Percentiles rank a stretch among this genome's conserved stretches.
Conservation (phyloP, 768 basidiomycete genomes). For the Leucosporidium scottii region DNA sequence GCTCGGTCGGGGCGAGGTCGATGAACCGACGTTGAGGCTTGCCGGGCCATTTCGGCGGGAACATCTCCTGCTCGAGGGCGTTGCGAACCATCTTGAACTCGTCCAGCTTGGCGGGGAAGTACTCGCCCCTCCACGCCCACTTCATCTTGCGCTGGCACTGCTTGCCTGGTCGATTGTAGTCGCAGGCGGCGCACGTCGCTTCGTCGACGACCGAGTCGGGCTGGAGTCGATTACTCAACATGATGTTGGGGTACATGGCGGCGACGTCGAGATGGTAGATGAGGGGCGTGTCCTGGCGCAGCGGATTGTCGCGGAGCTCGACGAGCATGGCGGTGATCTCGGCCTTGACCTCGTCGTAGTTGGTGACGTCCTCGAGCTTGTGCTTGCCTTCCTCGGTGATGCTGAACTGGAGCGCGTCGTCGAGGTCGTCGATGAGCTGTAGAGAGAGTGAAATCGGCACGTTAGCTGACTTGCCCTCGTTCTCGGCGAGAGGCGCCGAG, state of each 20-base stretch:
- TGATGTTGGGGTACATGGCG: slow-evolving; percentile 99
- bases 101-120: slow-evolving; percentile 92
- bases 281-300: slow-evolving; percentile 80
- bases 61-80: slow-evolving; percentile 86
- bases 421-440: slow-evolving; percentile 88
- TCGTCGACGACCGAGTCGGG: slow-evolving; percentile 98
- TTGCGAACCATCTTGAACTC: slow-evolving; percentile 99
- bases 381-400: slow-evolving; percentile 72
- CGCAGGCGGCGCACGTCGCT: slow-evolving; percentile 92
- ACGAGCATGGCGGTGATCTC: slow-evolving; percentile 73
- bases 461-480: not conserved
- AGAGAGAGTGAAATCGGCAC: not conserved
- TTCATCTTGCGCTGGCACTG: slow-evolving; percentile 84
- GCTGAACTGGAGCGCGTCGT: slow-evolving; percentile 81
- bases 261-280: slow-evolving; percentile 99
- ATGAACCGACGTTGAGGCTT: slow-evolving; percentile 69
- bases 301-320: slow-evolving; percentile 81
- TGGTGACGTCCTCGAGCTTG: slow-evolving; percentile 73
- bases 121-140: slow-evolving; percentile 99
- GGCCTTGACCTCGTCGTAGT: slow-evolving; percentile 86
- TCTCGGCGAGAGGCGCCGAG: not conserved
- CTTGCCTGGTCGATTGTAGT: slow-evolving; percentile 94
- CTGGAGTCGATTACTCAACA: slow-evolving; percentile 97
- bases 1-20: slow-evolving; percentile 76
- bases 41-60: slow-evolving; percentile 71